Conservation (phyloP, 73 alveolate species). For the Durusdinium trenchii region DNA sequence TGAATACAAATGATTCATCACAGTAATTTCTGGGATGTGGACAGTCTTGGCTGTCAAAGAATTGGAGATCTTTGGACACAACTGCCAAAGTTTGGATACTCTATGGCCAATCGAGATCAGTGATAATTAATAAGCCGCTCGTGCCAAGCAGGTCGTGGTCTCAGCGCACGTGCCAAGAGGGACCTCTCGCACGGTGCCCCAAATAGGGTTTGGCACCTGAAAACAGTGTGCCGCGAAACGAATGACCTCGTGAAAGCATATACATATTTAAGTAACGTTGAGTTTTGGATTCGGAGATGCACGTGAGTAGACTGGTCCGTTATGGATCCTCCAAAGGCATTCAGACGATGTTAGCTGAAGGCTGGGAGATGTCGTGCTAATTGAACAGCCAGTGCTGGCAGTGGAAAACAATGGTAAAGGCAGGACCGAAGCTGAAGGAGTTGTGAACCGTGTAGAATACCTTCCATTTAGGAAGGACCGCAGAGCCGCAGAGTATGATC, state of each 20-base stretch:
- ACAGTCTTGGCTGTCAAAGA: background rate
- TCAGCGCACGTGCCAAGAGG: slow-evolving; percentile 57
- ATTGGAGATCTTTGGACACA: too few relatives aligned
- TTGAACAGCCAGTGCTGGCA: slow-evolving; percentile 58
- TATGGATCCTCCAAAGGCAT: background rate
- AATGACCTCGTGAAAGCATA: too few relatives aligned
- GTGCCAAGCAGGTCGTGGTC: slow-evolving; percentile 45
- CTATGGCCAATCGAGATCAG: background rate
- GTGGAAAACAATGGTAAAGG: slow-evolving; percentile 40
- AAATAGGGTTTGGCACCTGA: background rate
- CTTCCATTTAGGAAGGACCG: too few relatives aligned
- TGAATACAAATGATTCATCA: background rate
- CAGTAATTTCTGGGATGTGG: background rate
- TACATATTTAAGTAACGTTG: too few relatives aligned
- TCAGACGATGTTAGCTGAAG: background rate
- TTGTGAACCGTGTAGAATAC: background rate
- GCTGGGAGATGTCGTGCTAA: slow-evolving; percentile 87
- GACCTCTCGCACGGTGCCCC: slow-evolving; percentile 34
- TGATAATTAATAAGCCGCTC: background rate
- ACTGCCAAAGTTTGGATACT: too few relatives aligned
- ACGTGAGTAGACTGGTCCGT: background rate
- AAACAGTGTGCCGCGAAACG: too few relatives aligned
- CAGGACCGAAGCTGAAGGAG: background rate
- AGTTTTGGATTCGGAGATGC: background rate
- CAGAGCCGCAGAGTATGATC: too few relatives aligned